Percentiles rank a stretch among this genome's conserved stretches.
Evolutionary conservation across 108 stramenopile species (phyloP).

Genomic region (Poteriospumella lacustris): DNA sequence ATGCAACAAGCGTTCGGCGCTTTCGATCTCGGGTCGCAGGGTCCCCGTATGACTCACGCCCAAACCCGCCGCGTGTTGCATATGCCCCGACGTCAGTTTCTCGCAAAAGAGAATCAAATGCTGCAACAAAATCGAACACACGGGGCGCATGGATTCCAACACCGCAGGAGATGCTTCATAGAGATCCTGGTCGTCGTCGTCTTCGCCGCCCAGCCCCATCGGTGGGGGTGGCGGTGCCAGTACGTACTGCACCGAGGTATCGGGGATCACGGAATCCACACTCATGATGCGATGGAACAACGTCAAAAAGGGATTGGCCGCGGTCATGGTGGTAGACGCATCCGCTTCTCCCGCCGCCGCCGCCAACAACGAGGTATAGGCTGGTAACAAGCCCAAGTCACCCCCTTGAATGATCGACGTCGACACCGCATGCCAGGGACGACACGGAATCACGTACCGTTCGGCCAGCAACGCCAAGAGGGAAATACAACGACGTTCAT

Average conservation of each 20-base stretch:
- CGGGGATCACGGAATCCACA: neutral
- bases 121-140: neutral
- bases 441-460: neutral
- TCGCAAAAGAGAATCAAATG: neutral
- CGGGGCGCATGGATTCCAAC: neutral
- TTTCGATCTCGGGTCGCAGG: neutral
- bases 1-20: neutral
- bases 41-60: neutral
- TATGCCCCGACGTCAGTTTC: neutral
- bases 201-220: neutral
- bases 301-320: neutral
- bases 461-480: constrained; percentile 9
- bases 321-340: too few species aligned
- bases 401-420: too few species aligned
- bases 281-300: constrained; percentile 4
- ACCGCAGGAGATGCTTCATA: too few species aligned
- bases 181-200: neutral
- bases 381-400: neutral
- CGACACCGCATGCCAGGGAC: neutral
- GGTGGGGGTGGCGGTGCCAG: constrained; percentile 24
- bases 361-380: neutral
- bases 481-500: constrained; percentile 11
- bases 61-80: neutral
- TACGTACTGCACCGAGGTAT: neutral
- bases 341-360: too few species aligned